Evolutionary conservation across 169 alveolate species (phyloP).

Genomic region (Eimeria praecox): DNA sequence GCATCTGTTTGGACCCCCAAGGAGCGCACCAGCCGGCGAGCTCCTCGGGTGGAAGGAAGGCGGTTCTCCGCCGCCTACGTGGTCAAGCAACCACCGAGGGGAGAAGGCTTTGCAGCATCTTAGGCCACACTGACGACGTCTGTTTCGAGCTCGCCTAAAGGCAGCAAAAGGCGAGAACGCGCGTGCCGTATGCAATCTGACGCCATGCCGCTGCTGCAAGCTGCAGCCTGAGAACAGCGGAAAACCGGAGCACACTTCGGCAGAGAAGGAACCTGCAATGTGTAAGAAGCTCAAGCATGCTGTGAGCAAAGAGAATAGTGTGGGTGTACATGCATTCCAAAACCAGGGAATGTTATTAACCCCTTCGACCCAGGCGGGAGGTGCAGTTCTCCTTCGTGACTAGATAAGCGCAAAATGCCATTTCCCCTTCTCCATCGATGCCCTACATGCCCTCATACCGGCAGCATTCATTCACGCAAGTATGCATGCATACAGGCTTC

Average conservation of each 20-base stretch:
- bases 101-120: conserved; percentile 27
- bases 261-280: background rate
- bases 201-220: conserved; percentile 55
- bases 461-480: background rate
- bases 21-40: conserved; percentile 38
- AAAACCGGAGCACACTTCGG: background rate
- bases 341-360: background rate
- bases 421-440: background rate
- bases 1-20: conserved; percentile 38
- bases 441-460: background rate
- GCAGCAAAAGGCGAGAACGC: background rate
- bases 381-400: background rate
- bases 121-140: background rate
- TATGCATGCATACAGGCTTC: background rate
- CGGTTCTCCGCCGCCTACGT: conserved; percentile 65
- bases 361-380: background rate
- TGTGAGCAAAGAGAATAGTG: background rate
- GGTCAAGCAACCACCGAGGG: conserved; percentile 56
- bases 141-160: background rate
- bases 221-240: conserved; percentile 58
- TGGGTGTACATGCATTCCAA: background rate
- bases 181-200: background rate
- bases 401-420: background rate
- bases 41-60: conserved; percentile 59
- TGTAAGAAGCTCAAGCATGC: background rate